Percentiles rank a stretch among this genome's conserved stretches.
Conservation (phyloP, 2,329 filamentous ascomycete species). For the Ophiocordyceps unilateralis region DNA sequence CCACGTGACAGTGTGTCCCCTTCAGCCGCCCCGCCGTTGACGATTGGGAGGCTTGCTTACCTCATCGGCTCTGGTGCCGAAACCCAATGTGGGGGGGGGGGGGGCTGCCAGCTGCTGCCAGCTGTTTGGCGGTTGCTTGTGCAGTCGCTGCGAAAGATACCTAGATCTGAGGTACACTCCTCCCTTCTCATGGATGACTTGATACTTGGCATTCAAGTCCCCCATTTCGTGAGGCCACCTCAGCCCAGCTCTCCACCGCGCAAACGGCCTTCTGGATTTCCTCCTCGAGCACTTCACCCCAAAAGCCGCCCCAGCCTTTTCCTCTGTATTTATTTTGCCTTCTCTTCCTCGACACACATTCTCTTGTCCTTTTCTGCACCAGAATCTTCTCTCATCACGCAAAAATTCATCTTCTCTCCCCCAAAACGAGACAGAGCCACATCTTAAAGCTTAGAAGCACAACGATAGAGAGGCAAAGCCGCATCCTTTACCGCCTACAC, state of each 20-base stretch:
- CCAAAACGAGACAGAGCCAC: neutral
- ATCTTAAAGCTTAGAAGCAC: neutral
- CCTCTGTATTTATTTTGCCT: neutral
- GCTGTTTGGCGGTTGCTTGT: neutral
- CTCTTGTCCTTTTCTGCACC: neutral
- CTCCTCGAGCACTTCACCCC: neutral
- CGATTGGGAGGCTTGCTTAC: neutral
- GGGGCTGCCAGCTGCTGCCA: neutral
- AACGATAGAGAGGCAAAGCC: neutral
- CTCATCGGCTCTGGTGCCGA: neutral
- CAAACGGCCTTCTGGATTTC: neutral
- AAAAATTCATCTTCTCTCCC: neutral
- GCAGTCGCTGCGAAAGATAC: neutral
- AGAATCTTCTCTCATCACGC: neutral
- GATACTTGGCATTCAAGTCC: neutral
- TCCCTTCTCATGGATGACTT: neutral
- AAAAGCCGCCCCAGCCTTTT: neutral
- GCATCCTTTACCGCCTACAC: too few species aligned
- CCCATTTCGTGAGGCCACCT: neutral
- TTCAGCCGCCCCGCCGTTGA: neutral
- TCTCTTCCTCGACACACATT: neutral
- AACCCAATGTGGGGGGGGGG: neutral
- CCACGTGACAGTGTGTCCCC: neutral
- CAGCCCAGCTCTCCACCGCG: neutral
- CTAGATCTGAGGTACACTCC: neutral